Base-by-base conservation (phyloP, 495 filamentous ascomycete genomes). In the Annulohypoxylon maeteangense region DNA sequence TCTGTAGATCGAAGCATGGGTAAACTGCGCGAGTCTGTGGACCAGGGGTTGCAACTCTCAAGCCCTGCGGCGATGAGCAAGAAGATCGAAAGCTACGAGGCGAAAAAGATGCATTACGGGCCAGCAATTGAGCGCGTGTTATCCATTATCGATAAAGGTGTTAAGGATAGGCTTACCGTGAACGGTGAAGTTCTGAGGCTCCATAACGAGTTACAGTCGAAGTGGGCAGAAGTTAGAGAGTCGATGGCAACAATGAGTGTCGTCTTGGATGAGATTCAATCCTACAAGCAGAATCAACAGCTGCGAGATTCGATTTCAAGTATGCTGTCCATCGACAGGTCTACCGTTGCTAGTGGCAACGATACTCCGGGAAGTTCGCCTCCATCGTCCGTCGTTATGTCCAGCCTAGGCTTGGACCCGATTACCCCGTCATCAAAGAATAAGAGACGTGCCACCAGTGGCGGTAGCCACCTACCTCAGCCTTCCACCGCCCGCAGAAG, bases 251-350 rank as follows among this genome's bases (percentile, higher is more conserved):
- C 93, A 12, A 88, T 95, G 82, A 91, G 97, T 79, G 61, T 84
- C 18, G 82, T 85, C 14, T 75, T 98, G 25, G 91, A 94, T 51
- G 92, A 97, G 55, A 81, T 94, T 3, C 84, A 89, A 47, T 77
- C 83, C 16, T 88, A 91, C 45, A 86, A 87, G 70, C 83, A 83
- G 56, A 87, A 83, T 31, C 92, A 95, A 75, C 92, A 91, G 65
- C 84, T 97, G 58, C 90, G 95, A 31, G 95, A 98, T 77, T 98
- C 95, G 0, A 91, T 98, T 59, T 98, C 94, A 3, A 97, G 90
- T 72, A 92, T 98, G 68, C 80, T 95, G 16, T 97, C 94, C 0
- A 91, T 92, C 69, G 95, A 98, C 75, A 88, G 89, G 70, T 95
- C 93, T 0, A 87, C 90, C 11, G 80, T 90, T 14, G 87, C 86